Evolutionary conservation across 2,329 filamentous ascomycete genomes (phyloP).

Genomic region (Penicillium sp.): DNA sequence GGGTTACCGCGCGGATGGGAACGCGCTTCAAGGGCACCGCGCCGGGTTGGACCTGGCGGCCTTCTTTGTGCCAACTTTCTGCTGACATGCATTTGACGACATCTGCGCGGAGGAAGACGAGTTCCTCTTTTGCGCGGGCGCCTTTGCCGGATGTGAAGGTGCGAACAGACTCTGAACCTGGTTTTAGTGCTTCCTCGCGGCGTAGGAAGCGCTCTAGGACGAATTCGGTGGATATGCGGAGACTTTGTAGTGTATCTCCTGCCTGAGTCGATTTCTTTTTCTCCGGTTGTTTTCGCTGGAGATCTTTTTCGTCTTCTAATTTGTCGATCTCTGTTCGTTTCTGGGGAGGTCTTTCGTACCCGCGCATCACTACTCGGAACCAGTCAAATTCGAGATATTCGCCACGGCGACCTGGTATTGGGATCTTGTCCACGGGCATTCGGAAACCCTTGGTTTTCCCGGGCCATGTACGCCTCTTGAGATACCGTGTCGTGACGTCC

Average conservation of each 20-base stretch:
- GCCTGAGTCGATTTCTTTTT: slow-evolving; percentile 73
- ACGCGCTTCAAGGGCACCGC: slow-evolving; percentile 80
- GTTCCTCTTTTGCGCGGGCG: slow-evolving; percentile 70
- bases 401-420: slow-evolving; percentile 73
- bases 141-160: slow-evolving; percentile 75
- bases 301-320: slow-evolving; percentile 73
- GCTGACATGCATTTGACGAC: slow-evolving; percentile 84
- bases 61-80: slow-evolving; percentile 98
- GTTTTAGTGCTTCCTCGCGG: slow-evolving; percentile 82
- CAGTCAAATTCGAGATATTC: slow-evolving; percentile 82
- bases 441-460: slow-evolving; percentile 87
- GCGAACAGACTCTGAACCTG: slow-evolving; percentile 67
- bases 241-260: slow-evolving; percentile 80
- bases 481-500: slow-evolving; percentile 88
- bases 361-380: slow-evolving; percentile 78
- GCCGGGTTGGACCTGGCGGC: slow-evolving; percentile 70
- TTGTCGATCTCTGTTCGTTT: slow-evolving; percentile 71
- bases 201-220: slow-evolving; percentile 83
- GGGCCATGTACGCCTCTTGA: slow-evolving; percentile 77
- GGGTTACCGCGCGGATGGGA: slow-evolving; percentile 86
- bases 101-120: slow-evolving; percentile 77
- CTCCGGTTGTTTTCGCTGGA: slow-evolving; percentile 70
- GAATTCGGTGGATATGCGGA: slow-evolving; percentile 82
- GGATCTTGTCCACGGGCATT: slow-evolving; percentile 75
- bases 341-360: slow-evolving; percentile 60